Conservation (phyloP, 2,329 filamentous ascomycete species). For the Trichoderma sp. region DNA sequence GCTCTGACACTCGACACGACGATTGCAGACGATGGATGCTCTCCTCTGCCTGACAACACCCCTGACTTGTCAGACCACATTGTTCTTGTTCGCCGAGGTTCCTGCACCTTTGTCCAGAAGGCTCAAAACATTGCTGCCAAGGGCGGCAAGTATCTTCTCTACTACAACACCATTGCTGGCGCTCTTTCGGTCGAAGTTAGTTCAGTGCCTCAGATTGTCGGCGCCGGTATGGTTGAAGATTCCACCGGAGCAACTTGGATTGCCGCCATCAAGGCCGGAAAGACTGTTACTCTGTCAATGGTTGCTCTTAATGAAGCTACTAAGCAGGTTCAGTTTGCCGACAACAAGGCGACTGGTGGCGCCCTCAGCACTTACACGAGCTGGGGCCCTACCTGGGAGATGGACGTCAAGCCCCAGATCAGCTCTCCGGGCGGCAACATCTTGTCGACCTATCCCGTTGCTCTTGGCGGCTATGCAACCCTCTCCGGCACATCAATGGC, state of each 20-base stretch:
- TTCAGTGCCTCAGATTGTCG: conserved; percentile 35
- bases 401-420: conserved; percentile 58
- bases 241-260: conserved; percentile 49
- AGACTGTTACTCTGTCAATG: conserved; percentile 49
- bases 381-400: conserved; percentile 64
- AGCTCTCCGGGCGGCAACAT: conserved; percentile 60
- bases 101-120: conserved; percentile 58
- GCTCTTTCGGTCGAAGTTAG: conserved; percentile 40
- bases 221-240: conserved; percentile 45
- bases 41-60: conserved; percentile 52
- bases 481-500: conserved; percentile 63
- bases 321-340: conserved; percentile 26
- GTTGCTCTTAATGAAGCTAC: conserved; percentile 41
- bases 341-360: conserved; percentile 52
- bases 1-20: conserved; percentile 52
- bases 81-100: conserved; percentile 61
- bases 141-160: conserved; percentile 62
- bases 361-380: conserved; percentile 55
- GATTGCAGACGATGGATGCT: conserved; percentile 53
- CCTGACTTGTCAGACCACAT: conserved; percentile 60
- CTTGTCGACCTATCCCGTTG: conserved; percentile 56
- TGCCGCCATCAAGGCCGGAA: conserved; percentile 44
- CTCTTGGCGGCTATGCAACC: conserved; percentile 52
- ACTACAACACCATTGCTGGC: conserved; percentile 58
- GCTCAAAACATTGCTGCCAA: conserved; percentile 52